Percentiles rank a stretch among this genome's conserved stretches.
Evolutionary conservation across 345 rosid genomes (phyloP).

Genomic region (Geranium rotundifolium): DNA sequence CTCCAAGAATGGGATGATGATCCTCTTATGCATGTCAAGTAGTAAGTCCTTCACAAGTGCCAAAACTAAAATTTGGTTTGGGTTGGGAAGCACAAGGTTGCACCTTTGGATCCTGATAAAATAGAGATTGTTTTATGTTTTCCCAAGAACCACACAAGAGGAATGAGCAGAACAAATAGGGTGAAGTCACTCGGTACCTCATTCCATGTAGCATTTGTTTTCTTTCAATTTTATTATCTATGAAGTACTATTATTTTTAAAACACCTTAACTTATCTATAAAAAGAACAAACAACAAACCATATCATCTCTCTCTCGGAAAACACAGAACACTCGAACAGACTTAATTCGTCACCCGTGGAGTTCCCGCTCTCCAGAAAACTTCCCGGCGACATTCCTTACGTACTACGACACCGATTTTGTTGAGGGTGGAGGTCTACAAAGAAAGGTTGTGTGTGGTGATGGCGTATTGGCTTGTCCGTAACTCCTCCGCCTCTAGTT

Average conservation of each 20-base stretch:
- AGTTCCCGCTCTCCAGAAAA: no score
- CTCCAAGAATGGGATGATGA: conserved; percentile 37
- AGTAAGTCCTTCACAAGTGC: conserved; percentile 50
- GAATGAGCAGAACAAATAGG: conserved; percentile 68
- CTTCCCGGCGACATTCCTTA: no score
- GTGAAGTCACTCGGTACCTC: conserved; percentile 87
- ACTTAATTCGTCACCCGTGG: no score
- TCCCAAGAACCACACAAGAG: conserved; percentile 84
- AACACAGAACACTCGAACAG: no score
- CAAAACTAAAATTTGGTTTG: conserved; percentile 83
- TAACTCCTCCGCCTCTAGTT: no score
- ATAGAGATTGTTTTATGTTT: conserved; percentile 81
- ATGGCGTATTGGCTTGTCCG: no score
- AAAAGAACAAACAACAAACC: no score
- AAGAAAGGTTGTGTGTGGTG: no score
- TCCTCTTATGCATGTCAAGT: conserved; percentile 43
- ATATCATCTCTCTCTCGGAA: no score
- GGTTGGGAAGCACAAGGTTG: conserved; percentile 87
- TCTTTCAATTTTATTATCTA: background rate
- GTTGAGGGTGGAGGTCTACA: no score
- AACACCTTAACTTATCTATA: background rate
- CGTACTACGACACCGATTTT: no score
- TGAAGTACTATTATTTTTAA: no score
- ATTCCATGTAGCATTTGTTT: conserved; percentile 43
- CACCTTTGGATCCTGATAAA: conserved; percentile 85